Conservation (phyloP, 192 early-diverging fungal species). For the Coemansia sp. region DNA sequence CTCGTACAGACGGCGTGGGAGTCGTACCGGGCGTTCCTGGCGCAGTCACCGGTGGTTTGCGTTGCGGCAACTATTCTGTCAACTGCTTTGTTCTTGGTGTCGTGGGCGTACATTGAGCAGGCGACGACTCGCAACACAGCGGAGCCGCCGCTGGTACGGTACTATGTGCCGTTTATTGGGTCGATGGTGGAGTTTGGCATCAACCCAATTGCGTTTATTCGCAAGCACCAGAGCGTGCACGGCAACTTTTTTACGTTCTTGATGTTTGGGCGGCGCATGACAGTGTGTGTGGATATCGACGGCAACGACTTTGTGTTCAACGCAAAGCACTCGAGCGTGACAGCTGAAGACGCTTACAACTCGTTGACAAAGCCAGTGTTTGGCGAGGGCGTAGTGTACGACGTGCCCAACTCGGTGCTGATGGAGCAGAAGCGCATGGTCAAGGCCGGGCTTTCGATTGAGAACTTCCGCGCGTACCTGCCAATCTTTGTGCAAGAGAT, state of each 20-base stretch:
- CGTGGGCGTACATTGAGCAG: constrained; percentile 55
- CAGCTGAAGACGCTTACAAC: constrained; percentile 92
- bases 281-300: constrained; percentile 82
- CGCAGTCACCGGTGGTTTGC: constrained; percentile 36
- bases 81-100: constrained; percentile 27
- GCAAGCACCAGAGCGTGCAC: constrained; percentile 76
- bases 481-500: constrained; percentile 85
- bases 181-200: constrained; percentile 85
- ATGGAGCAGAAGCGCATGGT: constrained; percentile 99
- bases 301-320: constrained; percentile 99
- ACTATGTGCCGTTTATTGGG: constrained; percentile 87
- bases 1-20: constrained; percentile 31
- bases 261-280: constrained; percentile 90
- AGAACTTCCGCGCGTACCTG: constrained; percentile 85
- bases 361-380: constrained; percentile 93
- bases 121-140: constrained; percentile 47
- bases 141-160: constrained; percentile 68
- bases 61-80: constrained; percentile 22
- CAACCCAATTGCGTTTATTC: constrained; percentile 84
- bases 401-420: constrained; percentile 84
- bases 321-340: constrained; percentile 78
- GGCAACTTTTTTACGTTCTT: constrained; percentile 92
- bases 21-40: constrained; percentile 34
- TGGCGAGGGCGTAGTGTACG: constrained; percentile 94
- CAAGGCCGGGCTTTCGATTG: constrained; percentile 85